Conservation (phyloP, 768 basidiomycete genomes). For the Rhodotorula diobovata region DNA sequence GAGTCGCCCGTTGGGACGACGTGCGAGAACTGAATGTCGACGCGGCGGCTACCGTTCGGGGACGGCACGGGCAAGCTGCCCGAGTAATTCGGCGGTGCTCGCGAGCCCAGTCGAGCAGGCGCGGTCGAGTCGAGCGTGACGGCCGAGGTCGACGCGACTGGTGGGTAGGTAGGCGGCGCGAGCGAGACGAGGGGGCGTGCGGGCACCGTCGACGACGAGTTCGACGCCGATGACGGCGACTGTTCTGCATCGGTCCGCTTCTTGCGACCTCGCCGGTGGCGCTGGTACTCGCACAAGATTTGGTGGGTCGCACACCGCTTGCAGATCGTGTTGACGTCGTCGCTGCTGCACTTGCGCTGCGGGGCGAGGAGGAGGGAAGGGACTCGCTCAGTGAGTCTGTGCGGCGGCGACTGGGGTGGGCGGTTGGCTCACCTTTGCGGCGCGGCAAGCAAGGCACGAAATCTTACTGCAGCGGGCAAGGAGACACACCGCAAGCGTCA, state of each 20-base stretch:
- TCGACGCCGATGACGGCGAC: not conserved
- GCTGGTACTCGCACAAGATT: not conserved
- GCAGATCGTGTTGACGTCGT: not conserved
- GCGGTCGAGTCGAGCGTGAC: not conserved
- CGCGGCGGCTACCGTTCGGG: not conserved
- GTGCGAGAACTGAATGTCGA: constrained; percentile 4
- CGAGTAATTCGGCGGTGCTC: not conserved
- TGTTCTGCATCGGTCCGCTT: not conserved
- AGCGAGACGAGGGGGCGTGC: not conserved
- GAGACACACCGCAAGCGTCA: not conserved
- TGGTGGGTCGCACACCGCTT: not conserved
- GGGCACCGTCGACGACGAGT: not conserved
- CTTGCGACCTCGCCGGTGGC: not conserved
- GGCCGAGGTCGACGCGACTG: not conserved
- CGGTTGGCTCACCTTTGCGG: not conserved
- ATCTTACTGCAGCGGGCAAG: not conserved
- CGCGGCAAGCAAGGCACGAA: not conserved
- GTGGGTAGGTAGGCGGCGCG: not conserved
- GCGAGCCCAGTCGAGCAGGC: too few relatives aligned
- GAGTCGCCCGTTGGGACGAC: not conserved
- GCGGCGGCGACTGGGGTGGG: not conserved
- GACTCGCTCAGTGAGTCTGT: not conserved
- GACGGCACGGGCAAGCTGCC: not conserved
- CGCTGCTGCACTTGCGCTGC: not conserved
- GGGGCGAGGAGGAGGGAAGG: too few relatives aligned